Evolutionary conservation across 768 basidiomycete genomes (phyloP).

Genomic region (Psilocybe cubensis): DNA sequence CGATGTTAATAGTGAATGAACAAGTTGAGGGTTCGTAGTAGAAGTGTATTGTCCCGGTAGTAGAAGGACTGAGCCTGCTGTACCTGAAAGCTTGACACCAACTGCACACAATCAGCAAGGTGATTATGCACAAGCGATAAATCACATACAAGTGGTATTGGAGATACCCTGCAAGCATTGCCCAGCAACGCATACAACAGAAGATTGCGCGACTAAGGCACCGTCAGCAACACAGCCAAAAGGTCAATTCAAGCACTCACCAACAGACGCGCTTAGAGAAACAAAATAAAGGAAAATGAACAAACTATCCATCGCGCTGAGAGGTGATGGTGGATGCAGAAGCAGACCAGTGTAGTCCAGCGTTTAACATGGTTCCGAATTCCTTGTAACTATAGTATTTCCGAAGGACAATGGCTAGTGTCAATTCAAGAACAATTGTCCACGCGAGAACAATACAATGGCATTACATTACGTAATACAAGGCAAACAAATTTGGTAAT

Average conservation of each 20-base stretch:
- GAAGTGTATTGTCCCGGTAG: slow-evolving; percentile 80
- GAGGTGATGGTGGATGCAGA: slow-evolving; percentile 18
- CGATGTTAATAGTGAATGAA: slow-evolving; percentile 69
- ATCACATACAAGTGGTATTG: slow-evolving; percentile 63
- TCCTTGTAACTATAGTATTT: no score
- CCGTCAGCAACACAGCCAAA: slow-evolving; percentile 6
- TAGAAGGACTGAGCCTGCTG: slow-evolving; percentile 60
- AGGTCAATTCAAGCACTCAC: slow-evolving; percentile 30
- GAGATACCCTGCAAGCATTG: slow-evolving; percentile 85
- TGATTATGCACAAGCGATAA: neutral
- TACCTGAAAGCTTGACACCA: slow-evolving; percentile 65
- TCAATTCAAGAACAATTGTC: no score
- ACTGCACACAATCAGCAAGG: slow-evolving; percentile 44
- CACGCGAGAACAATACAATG: no score
- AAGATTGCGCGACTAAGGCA: slow-evolving; percentile 55
- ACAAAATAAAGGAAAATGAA: slow-evolving; percentile 37
- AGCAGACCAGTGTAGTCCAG: slow-evolving; percentile 13
- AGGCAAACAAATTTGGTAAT: neutral
- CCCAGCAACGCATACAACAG: slow-evolving; percentile 83
- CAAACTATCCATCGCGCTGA: slow-evolving; percentile 30
- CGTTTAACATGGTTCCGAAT: neutral
- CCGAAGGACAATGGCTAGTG: no score
- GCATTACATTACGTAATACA: no score
- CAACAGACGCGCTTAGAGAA: slow-evolving; percentile 35
- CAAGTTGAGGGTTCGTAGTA: slow-evolving; percentile 70